Evolutionary conservation across 2,329 filamentous ascomycete species (phyloP), one percentile per base, ranked within the genome.

Genomic region (Magnaporthiopsis rhizophila): DNA sequence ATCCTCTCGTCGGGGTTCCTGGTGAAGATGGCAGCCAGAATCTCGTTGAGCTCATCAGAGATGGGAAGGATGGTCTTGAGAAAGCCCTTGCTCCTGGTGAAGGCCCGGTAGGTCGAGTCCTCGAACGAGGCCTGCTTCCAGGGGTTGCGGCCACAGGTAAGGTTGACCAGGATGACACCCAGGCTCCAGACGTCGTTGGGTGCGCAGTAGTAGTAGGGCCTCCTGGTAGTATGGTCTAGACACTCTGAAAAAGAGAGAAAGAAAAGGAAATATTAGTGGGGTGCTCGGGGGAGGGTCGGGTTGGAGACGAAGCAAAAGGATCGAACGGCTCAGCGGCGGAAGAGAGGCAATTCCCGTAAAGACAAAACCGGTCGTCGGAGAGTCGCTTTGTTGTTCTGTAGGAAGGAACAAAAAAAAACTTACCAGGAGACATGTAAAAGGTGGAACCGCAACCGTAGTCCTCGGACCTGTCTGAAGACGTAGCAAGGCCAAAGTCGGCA

Each of bases 381-480:
- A 34, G 58, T 32, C 58, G 30, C 53, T 4, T 30, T 57, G 38
- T 50, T 1, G 15, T 50, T 50, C 15, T 50, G 15, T 15, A 50
- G 15, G 15, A 50, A 50, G 24, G 38, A 61, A n/a, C 69, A 11
- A 68, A 80, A 30, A 30, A 30, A 30, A 30, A 30, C 86, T 76
- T 89, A 97, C 94, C 94, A 86, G 95, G 95, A 74, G 92, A 97
- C 95, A 98, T 99, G 80, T 99, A 99, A 73, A 98, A 98, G 18
- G 94, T 98, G 38, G 95, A 98, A 68, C 95, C 95, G 76, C 95
- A 99, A 72, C 95, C 95, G 77, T 97, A 97, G 76, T 99, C 95
- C 71, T 92, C 90, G 68, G 94, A 97, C 69, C 89, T 83, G 69
- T 87, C 83, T 69, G 94, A 91, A 65, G 87, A 88, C 30, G 92